These are phyloP conservation scores for Ampelomyces quisqualis DNA, from an alignment of 2,329 filamentous ascomycete species.

Conservation along the genomic window DNA sequence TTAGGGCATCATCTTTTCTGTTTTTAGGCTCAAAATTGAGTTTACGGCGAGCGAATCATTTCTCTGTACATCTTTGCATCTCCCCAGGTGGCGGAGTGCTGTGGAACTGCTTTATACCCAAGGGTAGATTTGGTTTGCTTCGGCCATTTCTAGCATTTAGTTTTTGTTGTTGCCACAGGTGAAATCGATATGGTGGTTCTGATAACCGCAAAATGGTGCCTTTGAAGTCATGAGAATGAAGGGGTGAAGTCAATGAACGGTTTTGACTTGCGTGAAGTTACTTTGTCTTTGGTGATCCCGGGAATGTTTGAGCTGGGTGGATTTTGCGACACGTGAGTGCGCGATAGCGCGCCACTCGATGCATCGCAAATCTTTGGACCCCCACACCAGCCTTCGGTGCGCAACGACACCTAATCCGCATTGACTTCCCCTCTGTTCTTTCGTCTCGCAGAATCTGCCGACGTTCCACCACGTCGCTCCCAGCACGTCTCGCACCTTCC, in stretches of 20 bases:
- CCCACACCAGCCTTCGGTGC: background rate
- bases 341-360: constrained; percentile 11
- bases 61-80: constrained; percentile 7
- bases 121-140: background rate
- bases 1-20: constrained; percentile 6
- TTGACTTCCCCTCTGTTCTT: too few relatives aligned
- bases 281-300: background rate
- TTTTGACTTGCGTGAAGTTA: background rate
- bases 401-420: too few relatives aligned
- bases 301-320: background rate
- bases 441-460: too few relatives aligned
- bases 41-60: too few relatives aligned
- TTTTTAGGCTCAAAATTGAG: too few relatives aligned
- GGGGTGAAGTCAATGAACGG: background rate
- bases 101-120: constrained; percentile 7
- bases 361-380: background rate
- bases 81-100: constrained; percentile 1
- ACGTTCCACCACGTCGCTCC: too few relatives aligned
- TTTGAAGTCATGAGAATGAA: background rate
- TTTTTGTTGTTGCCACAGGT: too few relatives aligned
- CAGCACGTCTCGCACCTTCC: background rate
- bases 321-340: constrained; percentile 11
- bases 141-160: background rate
- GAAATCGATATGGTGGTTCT: background rate
- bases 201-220: background rate